Percentiles rank a stretch among this genome's conserved stretches.
These are phyloP conservation scores for Eudorina sp. DNA, from an alignment of 139 green algal genomes.

Conservation along the genomic window DNA sequence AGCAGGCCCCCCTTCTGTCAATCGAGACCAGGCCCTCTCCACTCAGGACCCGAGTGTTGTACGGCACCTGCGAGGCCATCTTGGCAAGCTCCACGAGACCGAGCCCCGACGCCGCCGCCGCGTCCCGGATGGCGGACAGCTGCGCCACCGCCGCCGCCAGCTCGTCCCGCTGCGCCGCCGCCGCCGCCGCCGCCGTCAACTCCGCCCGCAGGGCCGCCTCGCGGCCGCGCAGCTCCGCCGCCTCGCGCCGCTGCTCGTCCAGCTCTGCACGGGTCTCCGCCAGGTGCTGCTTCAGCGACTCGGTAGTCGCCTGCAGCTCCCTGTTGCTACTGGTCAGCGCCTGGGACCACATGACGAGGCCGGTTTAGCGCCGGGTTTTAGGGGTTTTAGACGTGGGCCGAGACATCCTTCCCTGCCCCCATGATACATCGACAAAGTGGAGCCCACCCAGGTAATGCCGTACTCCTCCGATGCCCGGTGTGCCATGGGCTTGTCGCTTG, in stretches of 20 bases:
- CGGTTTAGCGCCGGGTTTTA: too few relatives aligned
- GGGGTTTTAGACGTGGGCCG: too few relatives aligned
- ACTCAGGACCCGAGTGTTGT: neutral
- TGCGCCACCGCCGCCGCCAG: neutral
- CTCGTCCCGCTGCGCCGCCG: constrained; percentile 13
- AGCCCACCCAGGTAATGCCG: too few relatives aligned
- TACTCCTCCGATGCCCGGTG: too few relatives aligned
- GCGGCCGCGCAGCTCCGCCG: neutral
- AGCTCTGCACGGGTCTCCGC: neutral
- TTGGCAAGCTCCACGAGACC: constrained; percentile 27
- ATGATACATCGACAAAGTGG: too few relatives aligned
- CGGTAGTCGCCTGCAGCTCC: neutral
- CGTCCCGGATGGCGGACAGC: neutral
- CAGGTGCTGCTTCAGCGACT: neutral
- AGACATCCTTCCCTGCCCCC: too few relatives aligned
- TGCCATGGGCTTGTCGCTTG: too few relatives aligned
- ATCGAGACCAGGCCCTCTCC: neutral
- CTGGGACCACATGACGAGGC: too few relatives aligned
- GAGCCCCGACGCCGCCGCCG: constrained; percentile 10
- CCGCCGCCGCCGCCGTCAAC: neutral
- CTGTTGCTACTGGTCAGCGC: neutral
- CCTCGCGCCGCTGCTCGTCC: neutral
- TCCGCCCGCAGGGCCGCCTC: neutral
- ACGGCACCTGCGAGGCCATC: constrained; percentile 14
- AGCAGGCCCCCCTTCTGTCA: too few relatives aligned